Evolutionary conservation across 2,329 filamentous ascomycete genomes (phyloP).

Genomic region (Teratosphaeria viscida): DNA sequence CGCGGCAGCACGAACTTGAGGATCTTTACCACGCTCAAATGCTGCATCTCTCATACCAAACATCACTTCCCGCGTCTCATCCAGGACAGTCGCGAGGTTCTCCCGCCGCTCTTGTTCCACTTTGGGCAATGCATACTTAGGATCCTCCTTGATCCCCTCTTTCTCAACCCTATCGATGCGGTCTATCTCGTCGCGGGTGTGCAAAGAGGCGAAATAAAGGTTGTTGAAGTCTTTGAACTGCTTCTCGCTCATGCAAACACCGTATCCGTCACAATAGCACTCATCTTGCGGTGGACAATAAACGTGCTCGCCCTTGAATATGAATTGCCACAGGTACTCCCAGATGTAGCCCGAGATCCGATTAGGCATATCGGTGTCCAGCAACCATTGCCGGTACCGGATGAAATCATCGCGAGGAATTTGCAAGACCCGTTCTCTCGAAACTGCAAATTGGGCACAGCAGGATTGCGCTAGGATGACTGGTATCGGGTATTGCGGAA

Average conservation of each 20-base stretch:
- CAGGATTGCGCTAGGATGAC: constrained; percentile 10
- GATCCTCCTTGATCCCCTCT: background rate
- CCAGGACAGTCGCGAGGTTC: background rate
- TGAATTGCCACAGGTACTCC: background rate
- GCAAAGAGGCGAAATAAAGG: background rate
- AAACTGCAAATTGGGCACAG: constrained; percentile 25
- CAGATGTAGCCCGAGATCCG: background rate
- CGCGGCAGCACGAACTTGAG: background rate
- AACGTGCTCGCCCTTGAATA: background rate
- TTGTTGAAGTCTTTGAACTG: background rate
- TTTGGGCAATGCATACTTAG: background rate
- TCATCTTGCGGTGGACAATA: background rate
- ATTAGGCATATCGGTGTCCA: background rate
- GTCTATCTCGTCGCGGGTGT: background rate
- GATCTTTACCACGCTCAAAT: background rate
- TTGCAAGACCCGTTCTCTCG: constrained; percentile 15
- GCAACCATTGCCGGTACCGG: background rate
- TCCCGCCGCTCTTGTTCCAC: background rate
- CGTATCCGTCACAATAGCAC: background rate
- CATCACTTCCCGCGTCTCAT: background rate
- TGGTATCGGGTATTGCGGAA: constrained; percentile 26
- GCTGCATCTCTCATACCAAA: background rate
- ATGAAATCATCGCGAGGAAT: constrained; percentile 28
- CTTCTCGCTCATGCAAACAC: background rate
- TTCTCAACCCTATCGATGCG: background rate